Base-by-base conservation (phyloP, 805 yeast species). In the Teunomyces atbi region DNA sequence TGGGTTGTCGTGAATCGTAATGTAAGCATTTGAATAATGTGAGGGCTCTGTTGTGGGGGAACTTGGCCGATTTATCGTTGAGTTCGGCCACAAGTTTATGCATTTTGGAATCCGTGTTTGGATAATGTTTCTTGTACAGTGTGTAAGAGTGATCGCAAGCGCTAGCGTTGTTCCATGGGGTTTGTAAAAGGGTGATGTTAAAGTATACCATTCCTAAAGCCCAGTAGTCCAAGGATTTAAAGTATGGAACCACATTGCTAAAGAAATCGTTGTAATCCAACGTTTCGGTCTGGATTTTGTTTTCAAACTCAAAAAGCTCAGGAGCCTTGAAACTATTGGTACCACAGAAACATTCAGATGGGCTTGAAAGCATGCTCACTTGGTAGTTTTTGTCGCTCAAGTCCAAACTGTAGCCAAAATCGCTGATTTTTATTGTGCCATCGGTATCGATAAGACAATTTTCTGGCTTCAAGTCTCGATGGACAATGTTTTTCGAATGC, bases 311-410 rank as follows among this genome's bases (percentile, higher is more conserved):
- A 49, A 62, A 74, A 26, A 78, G 49, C 53, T 79, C 84, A 0
- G 84, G 84, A 0, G 83, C 76, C 53, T 77, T 79, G 60, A 77
- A 79, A 5, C 80, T 72, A 19, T 66, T 66, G 1, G 84, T 79
- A 2, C 84, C 84, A 50, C 76, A 61, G 37, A 54, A 61, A 10
- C 73, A 45, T 23, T 57, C 59, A n/a, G 45, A 44, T 5, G 60
- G 51, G 16, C 43, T 42, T 3, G 35, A 44, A 5, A 27, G 19
- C 35, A 61, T 44, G 29, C 36, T 10, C 5, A 16, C 36, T 10
- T 35, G 26, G 26, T 19, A 39, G 44, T 51, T 50, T 7, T 16
- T 2, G 29, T 44, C 8, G 44, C 62, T 57, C 23, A 41, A 12
- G 30, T 45, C 56, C 46, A 52, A 36, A 23, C 78, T 72, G 60